Percentiles rank a stretch among this genome's conserved stretches.
phyloP scores from a whole-genome alignment of 331 rosid genomes.

The Rosa hybrid region DNA sequence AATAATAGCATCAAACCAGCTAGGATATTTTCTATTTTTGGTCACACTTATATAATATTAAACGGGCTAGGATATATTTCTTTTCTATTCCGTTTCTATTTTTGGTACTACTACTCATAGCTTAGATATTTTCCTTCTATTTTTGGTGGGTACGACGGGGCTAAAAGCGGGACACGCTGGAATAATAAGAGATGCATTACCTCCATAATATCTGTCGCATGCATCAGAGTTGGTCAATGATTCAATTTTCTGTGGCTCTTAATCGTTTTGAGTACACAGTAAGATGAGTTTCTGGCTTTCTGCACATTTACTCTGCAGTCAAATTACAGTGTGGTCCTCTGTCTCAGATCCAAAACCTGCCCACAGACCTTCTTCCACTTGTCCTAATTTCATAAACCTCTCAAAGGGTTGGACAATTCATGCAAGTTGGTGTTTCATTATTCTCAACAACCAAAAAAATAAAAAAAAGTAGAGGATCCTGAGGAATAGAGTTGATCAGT shows the following conservation, averaged over 20 bases:
- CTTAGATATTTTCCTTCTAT: background rate
- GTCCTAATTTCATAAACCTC: background rate
- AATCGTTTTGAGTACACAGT: background rate
- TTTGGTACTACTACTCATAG: background rate
- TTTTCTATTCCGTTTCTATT: background rate
- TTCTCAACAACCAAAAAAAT: background rate
- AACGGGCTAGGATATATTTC: background rate
- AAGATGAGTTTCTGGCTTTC: background rate
- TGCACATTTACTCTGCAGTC: background rate
- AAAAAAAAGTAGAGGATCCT: background rate
- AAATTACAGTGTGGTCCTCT: background rate
- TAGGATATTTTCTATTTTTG: background rate
- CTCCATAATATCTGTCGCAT: background rate
- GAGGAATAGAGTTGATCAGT: background rate
- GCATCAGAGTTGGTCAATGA: background rate
- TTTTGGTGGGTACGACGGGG: background rate
- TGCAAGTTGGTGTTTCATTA: background rate
- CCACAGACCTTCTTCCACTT: background rate
- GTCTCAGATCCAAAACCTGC: background rate
- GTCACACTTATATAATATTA: background rate
- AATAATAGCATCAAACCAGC: background rate
- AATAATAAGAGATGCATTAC: background rate
- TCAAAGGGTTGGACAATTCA: background rate
- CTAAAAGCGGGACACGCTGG: background rate
- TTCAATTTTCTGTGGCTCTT: background rate